Conservation (phyloP, 192 early-diverging fungal genomes). For the Haplosporangium gracile region DNA sequence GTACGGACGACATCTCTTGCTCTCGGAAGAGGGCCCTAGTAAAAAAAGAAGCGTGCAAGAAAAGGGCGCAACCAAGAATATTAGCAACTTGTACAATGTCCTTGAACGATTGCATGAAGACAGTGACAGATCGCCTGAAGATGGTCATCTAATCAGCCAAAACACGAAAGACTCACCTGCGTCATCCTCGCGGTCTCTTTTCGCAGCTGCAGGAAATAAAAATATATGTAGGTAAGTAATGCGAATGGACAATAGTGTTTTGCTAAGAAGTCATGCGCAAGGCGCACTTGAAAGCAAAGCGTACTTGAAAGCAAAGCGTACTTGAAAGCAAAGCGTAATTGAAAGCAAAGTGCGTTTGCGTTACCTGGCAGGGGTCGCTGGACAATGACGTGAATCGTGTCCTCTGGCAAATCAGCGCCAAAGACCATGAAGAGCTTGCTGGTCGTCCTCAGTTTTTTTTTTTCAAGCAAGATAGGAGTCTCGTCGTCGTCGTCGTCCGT, state of each 20-base stretch:
- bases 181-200: conserved; percentile 23
- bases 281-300: background rate
- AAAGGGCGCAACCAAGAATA: background rate
- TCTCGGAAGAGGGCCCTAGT: conserved; percentile 5
- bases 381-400: too few species aligned
- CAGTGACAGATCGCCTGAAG: too few species aligned
- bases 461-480: too few species aligned
- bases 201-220: conserved; percentile 5
- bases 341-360: too few species aligned
- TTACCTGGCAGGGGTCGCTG: too few species aligned
- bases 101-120: background rate
- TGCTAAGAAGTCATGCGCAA: background rate
- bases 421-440: too few species aligned
- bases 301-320: too few species aligned
- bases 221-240: background rate
- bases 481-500: too few species aligned
- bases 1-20: background rate
- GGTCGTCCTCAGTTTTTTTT: too few species aligned
- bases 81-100: background rate
- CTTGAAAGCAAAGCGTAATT: too few species aligned
- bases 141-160: background rate
- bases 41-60: background rate
- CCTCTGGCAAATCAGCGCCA: too few species aligned
- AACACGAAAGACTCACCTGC: background rate
- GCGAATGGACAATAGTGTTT: too few species aligned